These are phyloP conservation scores for Rhizophora mangle DNA, from an alignment of 345 rosid species.

Conservation along the genomic window DNA sequence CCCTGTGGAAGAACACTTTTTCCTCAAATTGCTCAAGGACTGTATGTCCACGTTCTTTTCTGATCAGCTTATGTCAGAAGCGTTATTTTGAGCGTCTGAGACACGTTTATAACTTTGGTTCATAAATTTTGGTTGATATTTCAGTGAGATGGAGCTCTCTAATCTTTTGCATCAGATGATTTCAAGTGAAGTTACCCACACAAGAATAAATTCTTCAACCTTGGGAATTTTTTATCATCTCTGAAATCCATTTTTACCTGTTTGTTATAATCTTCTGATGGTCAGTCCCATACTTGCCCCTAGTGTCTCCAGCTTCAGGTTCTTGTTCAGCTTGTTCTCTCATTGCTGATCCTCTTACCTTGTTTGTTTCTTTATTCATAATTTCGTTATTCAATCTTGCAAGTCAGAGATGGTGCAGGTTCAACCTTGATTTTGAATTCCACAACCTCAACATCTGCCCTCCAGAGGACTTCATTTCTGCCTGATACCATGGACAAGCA, in stretches of 20 bases:
- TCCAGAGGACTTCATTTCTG: too few species aligned
- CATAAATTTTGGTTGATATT: slow-evolving; percentile 15
- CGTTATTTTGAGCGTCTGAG: neutral
- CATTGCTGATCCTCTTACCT: too few species aligned
- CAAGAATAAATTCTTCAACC: slow-evolving; percentile 46
- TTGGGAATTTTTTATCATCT: neutral
- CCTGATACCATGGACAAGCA: too few species aligned
- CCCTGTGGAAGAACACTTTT: slow-evolving; percentile 74
- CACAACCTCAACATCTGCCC: too few species aligned
- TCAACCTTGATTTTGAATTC: too few species aligned
- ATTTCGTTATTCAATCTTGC: too few species aligned
- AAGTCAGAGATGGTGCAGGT: too few species aligned
- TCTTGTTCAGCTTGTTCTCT: too few species aligned
- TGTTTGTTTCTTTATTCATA: too few species aligned
- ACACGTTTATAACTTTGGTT: neutral
- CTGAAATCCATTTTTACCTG: slow-evolving; percentile 4
- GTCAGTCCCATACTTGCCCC: slow-evolving; percentile 62
- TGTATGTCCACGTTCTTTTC: slow-evolving; percentile 43
- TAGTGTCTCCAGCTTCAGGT: too few species aligned
- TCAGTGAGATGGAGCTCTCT: slow-evolving; percentile 82
- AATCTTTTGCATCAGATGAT: slow-evolving; percentile 83
- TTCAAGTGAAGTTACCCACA: slow-evolving; percentile 68
- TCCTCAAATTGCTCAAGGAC: slow-evolving; percentile 70
- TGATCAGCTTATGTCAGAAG: neutral
- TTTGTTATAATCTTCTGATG: slow-evolving; percentile 11